Evolutionary conservation across 169 alveolate species (phyloP), one percentile per base, ranked within the genome.

Genomic region (Babesia sp.): DNA sequence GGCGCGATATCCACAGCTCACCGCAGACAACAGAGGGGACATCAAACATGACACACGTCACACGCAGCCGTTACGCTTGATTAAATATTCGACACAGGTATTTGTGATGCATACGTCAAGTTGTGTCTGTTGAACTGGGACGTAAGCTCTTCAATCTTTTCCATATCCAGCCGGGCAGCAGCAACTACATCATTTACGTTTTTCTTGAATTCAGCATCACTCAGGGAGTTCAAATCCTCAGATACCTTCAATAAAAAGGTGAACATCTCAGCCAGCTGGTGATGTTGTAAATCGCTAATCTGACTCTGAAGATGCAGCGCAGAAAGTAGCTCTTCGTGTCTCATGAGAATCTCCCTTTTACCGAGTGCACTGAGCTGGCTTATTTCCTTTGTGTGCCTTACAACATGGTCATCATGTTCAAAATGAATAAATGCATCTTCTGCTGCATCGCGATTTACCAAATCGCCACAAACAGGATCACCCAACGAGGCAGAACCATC

Each of bases 221-320:
- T 42, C 31, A 50, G 50, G 3, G 75, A 61, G 6, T 69, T 68
- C 11, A 73, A 24, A 37, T 61, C 72, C 55, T 81, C 89, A 1
- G 85, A 66, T 4, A 66, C 69, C 64, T 81, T 81, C n/a, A 81
- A 64, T 39, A 81, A 48, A 55, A 67, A 81, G 31, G 42, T 33
- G 61, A 57, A 60, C 57, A 81, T 61, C 51, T 81, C 85, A 16
- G 83, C 53, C 31, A 81, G 74, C 39, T 71, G 89, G 60, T 71
- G 54, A 34, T 81, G 67, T 57, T 81, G 89, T 28, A 71, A 51
- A 44, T 81, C 89, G 31, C 64, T 81, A 34, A 81, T 81, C 39
- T 59, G 76, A 51, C 70, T 63, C 69, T 81, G 89, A 31, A 81
- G 53, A 51, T 81, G 73, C 39, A 81, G 66, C 18, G 89, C 76